phyloP scores from a whole-genome alignment of 1,139 yeast species.

The Lodderomyces pseudojiufengensis region DNA sequence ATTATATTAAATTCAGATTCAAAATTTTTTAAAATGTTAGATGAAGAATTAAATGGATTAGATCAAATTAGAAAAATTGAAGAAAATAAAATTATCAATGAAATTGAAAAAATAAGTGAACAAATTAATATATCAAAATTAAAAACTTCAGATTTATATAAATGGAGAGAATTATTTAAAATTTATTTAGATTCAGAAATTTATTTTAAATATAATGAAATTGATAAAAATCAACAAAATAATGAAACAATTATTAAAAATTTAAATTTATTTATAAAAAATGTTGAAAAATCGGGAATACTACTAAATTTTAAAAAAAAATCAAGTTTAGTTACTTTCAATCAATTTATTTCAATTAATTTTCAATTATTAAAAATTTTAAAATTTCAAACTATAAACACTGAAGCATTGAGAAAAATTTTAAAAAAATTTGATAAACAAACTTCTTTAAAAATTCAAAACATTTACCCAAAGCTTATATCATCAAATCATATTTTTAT shows the following conservation, averaged over 20 bases:
- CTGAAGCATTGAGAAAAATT: constrained; percentile 62
- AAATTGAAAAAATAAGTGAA: constrained; percentile 42
- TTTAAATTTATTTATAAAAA: constrained; percentile 39
- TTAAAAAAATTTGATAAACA: constrained; percentile 73
- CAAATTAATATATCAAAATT: constrained; percentile 13
- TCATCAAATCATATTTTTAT: constrained; percentile 44
- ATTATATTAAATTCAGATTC: constrained; percentile 41
- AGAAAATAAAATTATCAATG: constrained; percentile 40
- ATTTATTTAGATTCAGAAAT: constrained; percentile 65
- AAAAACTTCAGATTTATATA: constrained; percentile 55
- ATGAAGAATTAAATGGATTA: constrained; percentile 51
- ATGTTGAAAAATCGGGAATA: constrained; percentile 41
- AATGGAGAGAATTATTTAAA: constrained; percentile 70
- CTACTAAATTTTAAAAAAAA: constrained; percentile 46
- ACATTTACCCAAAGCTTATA: constrained; percentile 44
- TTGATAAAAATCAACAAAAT: constrained; percentile 37
- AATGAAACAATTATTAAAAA: constrained; percentile 37
- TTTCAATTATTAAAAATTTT: constrained; percentile 53
- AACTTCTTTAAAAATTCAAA: constrained; percentile 52
- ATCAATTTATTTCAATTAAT: constrained; percentile 51
- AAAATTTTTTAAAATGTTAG: constrained; percentile 56
- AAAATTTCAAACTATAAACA: constrained; percentile 60
- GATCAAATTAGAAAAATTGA: constrained; percentile 44
- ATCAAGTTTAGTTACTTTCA: constrained; percentile 44
- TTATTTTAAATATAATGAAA: constrained; percentile 55